Evolutionary conservation across 2,329 filamentous ascomycete species (phyloP).

Genomic region (Aspergillus ochraceoroseus): DNA sequence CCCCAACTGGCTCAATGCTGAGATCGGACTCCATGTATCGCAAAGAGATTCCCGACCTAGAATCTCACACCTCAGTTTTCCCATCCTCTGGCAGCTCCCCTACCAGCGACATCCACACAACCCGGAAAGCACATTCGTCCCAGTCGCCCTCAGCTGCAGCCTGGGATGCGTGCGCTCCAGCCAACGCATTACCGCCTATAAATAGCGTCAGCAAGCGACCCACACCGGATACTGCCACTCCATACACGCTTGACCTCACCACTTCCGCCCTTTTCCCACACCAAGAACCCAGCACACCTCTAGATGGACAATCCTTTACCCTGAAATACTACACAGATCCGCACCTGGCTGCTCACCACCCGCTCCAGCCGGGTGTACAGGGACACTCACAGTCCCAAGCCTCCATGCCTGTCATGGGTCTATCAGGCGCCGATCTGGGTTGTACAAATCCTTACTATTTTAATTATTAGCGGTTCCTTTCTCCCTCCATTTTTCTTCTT

Average conservation of each 20-base stretch:
- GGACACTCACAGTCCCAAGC: conserved; percentile 11
- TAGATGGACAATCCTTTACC: conserved; percentile 15
- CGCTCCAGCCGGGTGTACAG: conserved; percentile 1
- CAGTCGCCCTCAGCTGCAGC: conserved; percentile 1
- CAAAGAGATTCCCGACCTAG: conserved; percentile 18
- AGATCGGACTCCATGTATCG: conserved; percentile 16
- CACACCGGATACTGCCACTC: neutral
- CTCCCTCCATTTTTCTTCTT: neutral
- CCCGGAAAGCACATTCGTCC: conserved; percentile 3
- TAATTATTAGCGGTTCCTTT: conserved; percentile 18
- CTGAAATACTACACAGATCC: conserved; percentile 18
- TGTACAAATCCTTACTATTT: conserved; percentile 30
- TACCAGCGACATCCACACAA: conserved; percentile 1
- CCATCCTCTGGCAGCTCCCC: conserved; percentile 16
- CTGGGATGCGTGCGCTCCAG: conserved; percentile 14
- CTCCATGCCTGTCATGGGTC: conserved; percentile 14
- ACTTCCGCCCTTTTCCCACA: conserved; percentile 4
- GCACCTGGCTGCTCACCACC: conserved; percentile 1
- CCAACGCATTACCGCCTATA: conserved; percentile 12
- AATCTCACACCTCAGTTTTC: conserved; percentile 24
- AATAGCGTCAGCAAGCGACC: conserved; percentile 5
- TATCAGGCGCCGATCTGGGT: conserved; percentile 18
- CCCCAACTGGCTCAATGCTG: conserved; percentile 13
- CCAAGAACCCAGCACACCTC: conserved; percentile 1
- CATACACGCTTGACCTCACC: conserved; percentile 44